Base-by-base conservation (phyloP, 768 basidiomycete genomes). In the Lactarius hatsudake region DNA sequence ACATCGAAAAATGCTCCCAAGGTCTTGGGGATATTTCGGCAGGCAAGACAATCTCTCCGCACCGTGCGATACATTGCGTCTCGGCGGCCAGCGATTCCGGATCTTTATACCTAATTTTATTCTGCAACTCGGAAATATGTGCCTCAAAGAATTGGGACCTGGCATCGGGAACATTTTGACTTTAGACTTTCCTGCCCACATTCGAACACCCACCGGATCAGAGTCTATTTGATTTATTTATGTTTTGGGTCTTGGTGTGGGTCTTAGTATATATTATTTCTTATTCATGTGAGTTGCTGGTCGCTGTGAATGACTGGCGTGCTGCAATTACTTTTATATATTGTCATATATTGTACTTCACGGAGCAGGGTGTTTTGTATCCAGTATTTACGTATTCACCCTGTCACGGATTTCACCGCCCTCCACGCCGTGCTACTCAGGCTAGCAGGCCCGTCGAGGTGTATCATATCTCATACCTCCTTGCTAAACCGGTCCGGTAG, bases 21-120 rank as follows among this genome's bases (percentile, higher is more conserved):
- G 23, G 0, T 62, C 28, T 26, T 66, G 1, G 20, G 13, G 51
- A 3, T 55, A 6, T 9, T 32, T 59, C 38, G 30, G 54, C 51
- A 7, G 26, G 42, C 59, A 36, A 23, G 40, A 8, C 66, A 67
- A 23, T 63, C 51, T 12, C 6, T 60, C 26, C 66, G 57, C 32
- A 63, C 58, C 12, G 2, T 59, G 3, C 40, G 9, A 34, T 67
- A 63, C 43, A 7, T 60, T 2, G 23, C 32, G 5, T 59, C 42
- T 9, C 23, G 23, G 5, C n/a, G 15, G 4, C 18, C 57, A 4
- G 51, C 58, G 13, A 67, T 63, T 43, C 62, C 66, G 12, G 45
- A 66, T 15, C 45, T 48, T 17, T 5, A 62, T 32, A 13, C 28
- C 17, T 43, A 9, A 42, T 36, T 40, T 40, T 13, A 23, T 59